Evolutionary conservation across 306 rosid genomes (phyloP), one percentile per base, ranked within the genome.

Genomic region (Datisca glomerata): DNA sequence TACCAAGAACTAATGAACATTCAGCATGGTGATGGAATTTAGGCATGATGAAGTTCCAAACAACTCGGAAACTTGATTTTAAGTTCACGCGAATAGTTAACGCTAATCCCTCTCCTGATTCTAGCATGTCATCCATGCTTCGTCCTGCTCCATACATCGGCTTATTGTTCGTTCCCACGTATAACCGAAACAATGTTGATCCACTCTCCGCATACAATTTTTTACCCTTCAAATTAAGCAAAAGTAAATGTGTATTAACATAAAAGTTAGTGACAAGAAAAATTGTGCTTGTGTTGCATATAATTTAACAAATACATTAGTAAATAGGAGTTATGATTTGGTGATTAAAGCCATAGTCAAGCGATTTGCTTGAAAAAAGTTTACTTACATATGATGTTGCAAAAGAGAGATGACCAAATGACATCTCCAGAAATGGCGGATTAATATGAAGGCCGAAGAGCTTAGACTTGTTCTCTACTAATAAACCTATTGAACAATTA

Each of bases 121-220:
- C 75, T 3, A 89, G 49, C 79, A 65, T 56, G 47, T 84, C 98
- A 21, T 80, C 68, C 95, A 89, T 89, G 57, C 57, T 71, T 50
- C 93, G 67, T 45, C 98, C 98, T 3, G 95, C 98, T 15, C 98
- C 98, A 41, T 89, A 89, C 93, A 89, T 57, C 0, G 76, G 44
- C 68, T 64, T 89, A 32, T 70, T 72, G 56, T 55, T 74, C 10
- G 66, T 65, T 29, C 79, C 91, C 28, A 80, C 58, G 8, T 59
- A 20, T 3, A 84, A 14, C 6, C 12, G 4, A 40, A 70, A 78
- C 12, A 67, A 18, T 11, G 84, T 72, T 34, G 49, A 25, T 0
- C 97, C 97, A 24, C 67, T 70, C 57, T 77, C 86, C 2, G 91
- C 97, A 18, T 72, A 72, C 6, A 74, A 48, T 42, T 64, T 49